Conservation (phyloP, 169 alveolate species). For the Cryptosporidium andersoni region DNA sequence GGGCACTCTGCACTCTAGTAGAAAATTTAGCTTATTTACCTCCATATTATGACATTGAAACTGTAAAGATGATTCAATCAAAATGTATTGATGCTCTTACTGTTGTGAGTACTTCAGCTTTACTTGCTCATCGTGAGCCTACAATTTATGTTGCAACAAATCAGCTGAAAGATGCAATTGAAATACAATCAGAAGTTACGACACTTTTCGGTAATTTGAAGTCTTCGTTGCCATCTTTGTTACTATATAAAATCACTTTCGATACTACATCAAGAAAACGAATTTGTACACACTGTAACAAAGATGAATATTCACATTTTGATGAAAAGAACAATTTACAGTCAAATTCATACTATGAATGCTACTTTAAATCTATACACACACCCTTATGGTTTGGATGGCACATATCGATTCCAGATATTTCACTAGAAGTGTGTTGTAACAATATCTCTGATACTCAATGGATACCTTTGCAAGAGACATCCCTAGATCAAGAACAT, state of each 20-base stretch:
- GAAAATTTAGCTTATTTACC: slow-evolving; percentile 56
- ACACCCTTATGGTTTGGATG: neutral
- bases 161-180: no score
- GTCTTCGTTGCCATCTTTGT: no score
- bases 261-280: no score
- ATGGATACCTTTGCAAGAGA: slow-evolving; percentile 45
- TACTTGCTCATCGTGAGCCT: neutral
- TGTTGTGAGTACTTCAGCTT: slow-evolving; percentile 30
- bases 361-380: no score
- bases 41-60: slow-evolving; percentile 33
- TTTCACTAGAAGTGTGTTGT: neutral
- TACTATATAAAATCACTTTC: no score
- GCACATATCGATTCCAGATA: slow-evolving; percentile 1
- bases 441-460: neutral
- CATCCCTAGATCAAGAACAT: neutral
- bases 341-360: no score
- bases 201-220: no score
- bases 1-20: slow-evolving; percentile 3
- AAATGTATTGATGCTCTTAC: slow-evolving; percentile 44
- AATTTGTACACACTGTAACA: no score
- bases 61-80: slow-evolving; percentile 49
- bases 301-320: no score
- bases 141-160: no score
- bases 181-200: no score
- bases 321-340: no score